Base-by-base conservation (phyloP, 768 basidiomycete species). In the Pisolithus tinctorius region DNA sequence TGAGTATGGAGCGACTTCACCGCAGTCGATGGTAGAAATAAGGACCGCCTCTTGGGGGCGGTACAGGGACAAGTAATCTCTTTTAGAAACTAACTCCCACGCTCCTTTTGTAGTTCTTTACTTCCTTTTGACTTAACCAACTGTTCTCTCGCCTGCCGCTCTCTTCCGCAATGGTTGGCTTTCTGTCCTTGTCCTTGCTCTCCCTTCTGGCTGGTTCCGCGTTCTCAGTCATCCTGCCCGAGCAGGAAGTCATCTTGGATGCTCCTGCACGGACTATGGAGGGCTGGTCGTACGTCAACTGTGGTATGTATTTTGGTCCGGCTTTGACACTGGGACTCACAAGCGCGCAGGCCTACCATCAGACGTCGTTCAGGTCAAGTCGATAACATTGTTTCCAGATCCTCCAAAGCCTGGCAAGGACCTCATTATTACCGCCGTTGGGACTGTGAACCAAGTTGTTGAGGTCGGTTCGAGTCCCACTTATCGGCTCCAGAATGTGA, bases 341-440 rank as follows among this genome's bases (percentile, higher is more conserved):
- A 36, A 37, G 30, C 14, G 30, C 31, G 39, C 65, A 87, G 84
- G 86, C 30, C 14, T 44, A 6, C 45, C 64, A 3, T 51, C 54
- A 0, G 76, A 85, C 53, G 55, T 71, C 4, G 64, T 91, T 52
- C 77, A 85, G 57, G 71, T 97, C 48, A 61, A 87, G 17, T 84
- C 80, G n/a, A 84, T 97, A 51, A 50, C 63, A 2, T 73, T 97
- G 37, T 77, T 71, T 14, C 96, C 96, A 0, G 91, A 97, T 61
- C 94, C 95, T 30, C 96, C 96, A 1, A 64, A 81, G 59, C 90
- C 93, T 4, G 96, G 96, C 4, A 59, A 89, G 62, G 78, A 92
- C 58, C 70, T 99, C 60, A 94, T 91, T n/a, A 85, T 99, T 55
- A 84, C 70, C 4, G 94, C 88, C 16, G 72, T 72, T 6, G 95